phyloP scores from a whole-genome alignment of 1,139 yeast genomes.

The Lizanozyma gosingica region DNA sequence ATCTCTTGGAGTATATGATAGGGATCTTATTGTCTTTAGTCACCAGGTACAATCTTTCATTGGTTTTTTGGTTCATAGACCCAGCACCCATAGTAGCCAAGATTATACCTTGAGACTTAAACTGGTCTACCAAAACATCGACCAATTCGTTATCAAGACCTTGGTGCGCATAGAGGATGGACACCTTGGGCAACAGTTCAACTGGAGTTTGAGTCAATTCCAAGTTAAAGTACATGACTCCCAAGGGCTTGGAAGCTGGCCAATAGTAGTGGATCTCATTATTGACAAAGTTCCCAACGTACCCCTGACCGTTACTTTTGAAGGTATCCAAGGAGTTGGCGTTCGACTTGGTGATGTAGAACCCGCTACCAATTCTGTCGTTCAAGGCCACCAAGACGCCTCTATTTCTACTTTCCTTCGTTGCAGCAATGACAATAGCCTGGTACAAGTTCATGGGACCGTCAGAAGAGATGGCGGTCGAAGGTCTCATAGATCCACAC shows the following conservation, averaged over 20 bases:
- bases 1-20: constrained; percentile 53
- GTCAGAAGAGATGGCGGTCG: constrained; percentile 60
- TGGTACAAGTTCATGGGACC: constrained; percentile 69
- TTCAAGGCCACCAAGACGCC: constrained; percentile 58
- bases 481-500: constrained; percentile 70
- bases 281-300: constrained; percentile 60
- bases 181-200: constrained; percentile 32
- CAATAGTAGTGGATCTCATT: constrained; percentile 56
- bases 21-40: constrained; percentile 35
- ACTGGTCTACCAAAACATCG: constrained; percentile 31
- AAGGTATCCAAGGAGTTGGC: constrained; percentile 65
- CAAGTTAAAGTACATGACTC: constrained; percentile 35
- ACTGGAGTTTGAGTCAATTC: constrained; percentile 12
- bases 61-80: constrained; percentile 45
- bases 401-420: constrained; percentile 41
- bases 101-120: constrained; percentile 44
- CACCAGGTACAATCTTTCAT: constrained; percentile 27
- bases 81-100: constrained; percentile 72
- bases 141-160: constrained; percentile 44
- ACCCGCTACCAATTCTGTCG: constrained; percentile 62
- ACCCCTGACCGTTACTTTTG: constrained; percentile 61
- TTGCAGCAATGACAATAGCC: constrained; percentile 56
- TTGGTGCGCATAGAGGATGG: constrained; percentile 52
- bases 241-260: constrained; percentile 53
- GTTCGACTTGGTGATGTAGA: constrained; percentile 60